Percentiles rank a stretch among this genome's conserved stretches.
These are phyloP conservation scores for Lentinula sp. DNA, from an alignment of 768 basidiomycete genomes.

Conservation along the genomic window DNA sequence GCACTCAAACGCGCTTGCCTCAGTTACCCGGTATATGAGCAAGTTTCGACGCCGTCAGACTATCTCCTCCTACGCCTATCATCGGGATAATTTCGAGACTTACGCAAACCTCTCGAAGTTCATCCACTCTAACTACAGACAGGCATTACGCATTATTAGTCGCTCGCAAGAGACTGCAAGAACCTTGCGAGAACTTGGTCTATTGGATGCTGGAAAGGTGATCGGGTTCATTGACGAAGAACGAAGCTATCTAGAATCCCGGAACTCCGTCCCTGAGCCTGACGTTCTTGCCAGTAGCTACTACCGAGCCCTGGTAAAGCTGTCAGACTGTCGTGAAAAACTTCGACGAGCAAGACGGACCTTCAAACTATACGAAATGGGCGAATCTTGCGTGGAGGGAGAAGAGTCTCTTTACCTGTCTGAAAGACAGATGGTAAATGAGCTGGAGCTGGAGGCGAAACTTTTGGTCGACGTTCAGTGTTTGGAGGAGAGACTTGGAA, in stretches of 20 bases:
- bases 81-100: not conserved
- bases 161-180: not conserved
- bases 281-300: not conserved
- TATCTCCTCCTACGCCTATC: not conserved
- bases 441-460: not conserved
- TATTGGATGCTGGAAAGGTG: slow-evolving; percentile 7
- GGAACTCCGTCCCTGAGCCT: not conserved
- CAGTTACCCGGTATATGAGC: slow-evolving; percentile 8
- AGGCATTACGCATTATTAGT: slow-evolving; percentile 9
- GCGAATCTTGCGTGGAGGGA: not conserved
- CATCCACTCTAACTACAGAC: slow-evolving; percentile 10
- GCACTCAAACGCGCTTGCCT: slow-evolving; percentile 8
- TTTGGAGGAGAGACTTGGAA: not conserved
- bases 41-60: slow-evolving; percentile 13
- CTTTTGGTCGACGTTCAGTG: not conserved
- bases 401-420: not conserved
- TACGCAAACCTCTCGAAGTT: slow-evolving; percentile 4
- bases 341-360: not conserved
- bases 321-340: not conserved
- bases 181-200: slow-evolving; percentile 5
- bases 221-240: not conserved
- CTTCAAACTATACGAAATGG: not conserved
- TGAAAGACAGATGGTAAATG: not conserved
- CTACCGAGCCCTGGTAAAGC: not conserved
- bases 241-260: slow-evolving; percentile 9